Evolutionary conservation across 352 stramenopile genomes (phyloP), one percentile per base, ranked within the genome.

Genomic region (Pythium folliculosum): DNA sequence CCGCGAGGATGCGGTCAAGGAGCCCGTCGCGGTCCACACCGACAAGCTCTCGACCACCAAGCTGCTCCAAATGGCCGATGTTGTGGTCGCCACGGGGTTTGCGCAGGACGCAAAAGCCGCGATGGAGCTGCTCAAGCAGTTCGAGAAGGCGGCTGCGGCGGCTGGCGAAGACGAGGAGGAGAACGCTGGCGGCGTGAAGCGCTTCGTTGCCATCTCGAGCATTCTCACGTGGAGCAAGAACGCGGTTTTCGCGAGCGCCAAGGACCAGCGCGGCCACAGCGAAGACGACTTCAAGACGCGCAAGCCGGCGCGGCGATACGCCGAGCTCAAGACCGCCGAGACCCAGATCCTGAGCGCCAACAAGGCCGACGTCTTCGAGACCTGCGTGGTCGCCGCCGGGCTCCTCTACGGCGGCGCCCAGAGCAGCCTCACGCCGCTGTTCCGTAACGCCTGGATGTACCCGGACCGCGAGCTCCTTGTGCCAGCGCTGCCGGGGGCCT

Each of bases 211-310:
- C 10, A 63, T 93, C 60, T 92, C 86, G 35, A 92, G 81, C 17
- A 72, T 93, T 25, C 76, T 94, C 30, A 86, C 86, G 30, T 94
- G 86, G 86, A 90, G 84, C 71, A 90, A 90, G 59, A 93, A 86
- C 70, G 47, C 75, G 0, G 60, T 72, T 21, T 81, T 78, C 32
- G 77, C 82, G 35, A 88, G 25, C 40, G 21, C 50, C 10, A 71
- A 87, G 50, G 81, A 77, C 14, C 51, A 43, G 55, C 69, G 35
- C 49, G 75, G 77, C 13, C 84, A 94, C 59, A 69, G 73, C 1
- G 89, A 95, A 74, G 80, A 89, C 63, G 77, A 81, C 45, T 96
- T 95, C 74, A 93, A 92, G 62, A 82, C 76, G 19, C 76, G 89
- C 56, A 91, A 92, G 45, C 85, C 87, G 8, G 78, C 84, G 17